A percentile compares a stretch with the other conserved stretches of the same genome.
phyloP scores from a whole-genome alignment of 2,329 filamentous ascomycete genomes.

The Coniella lustricola region DNA sequence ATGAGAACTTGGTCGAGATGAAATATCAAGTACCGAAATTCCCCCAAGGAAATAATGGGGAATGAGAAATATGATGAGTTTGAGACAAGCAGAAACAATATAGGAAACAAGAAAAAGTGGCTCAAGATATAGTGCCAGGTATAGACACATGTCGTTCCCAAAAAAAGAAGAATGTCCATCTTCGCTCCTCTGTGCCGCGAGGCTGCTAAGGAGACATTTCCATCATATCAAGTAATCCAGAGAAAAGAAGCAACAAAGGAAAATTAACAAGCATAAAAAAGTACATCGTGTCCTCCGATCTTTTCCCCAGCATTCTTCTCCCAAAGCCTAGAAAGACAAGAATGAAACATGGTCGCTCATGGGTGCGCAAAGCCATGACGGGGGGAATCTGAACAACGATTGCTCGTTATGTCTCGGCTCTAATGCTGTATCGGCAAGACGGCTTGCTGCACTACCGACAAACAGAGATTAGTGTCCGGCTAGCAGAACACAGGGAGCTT shows the following conservation, averaged over 20 bases:
- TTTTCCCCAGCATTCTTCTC: background rate
- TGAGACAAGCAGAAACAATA: too few relatives aligned
- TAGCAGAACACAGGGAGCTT: background rate
- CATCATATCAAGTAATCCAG: background rate
- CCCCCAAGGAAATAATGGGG: background rate
- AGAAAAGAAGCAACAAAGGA: background rate
- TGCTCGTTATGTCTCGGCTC: constrained; percentile 13
- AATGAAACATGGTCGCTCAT: background rate
- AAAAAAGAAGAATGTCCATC: background rate
- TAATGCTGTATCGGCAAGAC: constrained; percentile 2
- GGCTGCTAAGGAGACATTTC: too few relatives aligned
- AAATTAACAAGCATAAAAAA: too few relatives aligned
- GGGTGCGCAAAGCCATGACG: background rate
- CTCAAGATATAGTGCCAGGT: too few relatives aligned
- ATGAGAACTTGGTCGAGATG: background rate
- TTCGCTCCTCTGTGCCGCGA: too few relatives aligned
- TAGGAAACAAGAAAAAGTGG: too few relatives aligned
- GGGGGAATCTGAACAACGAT: constrained; percentile 10
- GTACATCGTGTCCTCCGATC: background rate
- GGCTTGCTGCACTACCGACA: background rate
- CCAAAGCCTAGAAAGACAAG: background rate
- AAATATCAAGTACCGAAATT: background rate
- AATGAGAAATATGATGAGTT: too few relatives aligned
- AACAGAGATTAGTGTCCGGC: background rate
- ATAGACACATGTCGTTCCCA: too few relatives aligned